Evolutionary conservation across 2,329 filamentous ascomycete species (phyloP), one percentile per base, ranked within the genome.

Genomic region (Epichloe festucae): DNA sequence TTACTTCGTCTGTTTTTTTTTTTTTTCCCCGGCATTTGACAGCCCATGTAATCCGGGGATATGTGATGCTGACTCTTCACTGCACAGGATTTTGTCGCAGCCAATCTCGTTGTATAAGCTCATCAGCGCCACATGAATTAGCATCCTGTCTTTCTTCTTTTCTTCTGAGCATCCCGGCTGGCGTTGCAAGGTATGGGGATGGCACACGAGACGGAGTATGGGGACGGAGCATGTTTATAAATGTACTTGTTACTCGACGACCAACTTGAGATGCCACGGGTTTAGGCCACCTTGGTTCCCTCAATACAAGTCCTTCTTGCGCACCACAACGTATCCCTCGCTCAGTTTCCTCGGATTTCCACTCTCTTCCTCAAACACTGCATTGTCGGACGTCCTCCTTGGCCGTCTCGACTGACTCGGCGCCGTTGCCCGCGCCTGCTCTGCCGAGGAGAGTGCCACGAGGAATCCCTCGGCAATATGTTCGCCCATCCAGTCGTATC

Each of bases 401-500:
- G 54, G 63, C 21, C 19, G 14, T 10, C 15, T 19, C 12, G 39
- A 45, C 31, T 11, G 19, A 5, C 17, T 12, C 3, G 41, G 21
- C 3, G 35, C 10, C 21, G 46, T 15, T 23, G 47, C 35, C 23
- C 12, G 15, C 15, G 14, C 43, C 12, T 17, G 5, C 2, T 49
- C 15, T 10, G 15, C 27, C 4, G 42, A 39, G n/a, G 34, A 34
- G 23, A 49, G 38, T 4, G 42, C 42, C 3, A 8, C 47, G 23
- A 78, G 66, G 10, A 85, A 63, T 34, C 67, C 70, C 23, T 74
- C 70, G 46, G 74, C 81, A 48, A 85, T 69, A 52, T 75, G 70
- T 40, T 73, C 68, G 2, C 81, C 82, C 70, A 85, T 78, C 58
- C 77, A 67, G 59, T 82, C 73, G 67, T 85, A 85, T 7, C 82